A percentile compares a stretch with the other conserved stretches of the same genome.
Conservation (phyloP, 2,329 filamentous ascomycete genomes). For the Bipolaris oryzae region DNA sequence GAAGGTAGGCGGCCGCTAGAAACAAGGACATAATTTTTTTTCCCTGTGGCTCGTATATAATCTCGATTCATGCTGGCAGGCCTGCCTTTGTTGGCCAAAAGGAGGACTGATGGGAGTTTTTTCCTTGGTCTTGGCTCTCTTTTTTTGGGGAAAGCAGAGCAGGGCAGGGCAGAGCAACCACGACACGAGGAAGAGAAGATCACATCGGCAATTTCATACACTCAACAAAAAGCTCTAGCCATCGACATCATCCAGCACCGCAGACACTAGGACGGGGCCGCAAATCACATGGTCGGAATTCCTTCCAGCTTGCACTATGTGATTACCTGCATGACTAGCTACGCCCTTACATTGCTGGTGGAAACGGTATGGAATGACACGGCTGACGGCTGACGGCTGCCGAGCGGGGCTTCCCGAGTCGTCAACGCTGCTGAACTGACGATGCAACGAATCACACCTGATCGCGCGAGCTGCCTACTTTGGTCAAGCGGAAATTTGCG, state of each 20-base stretch:
- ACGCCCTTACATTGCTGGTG: conserved; percentile 18
- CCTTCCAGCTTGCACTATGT: conserved; percentile 19
- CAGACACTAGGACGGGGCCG: not conserved
- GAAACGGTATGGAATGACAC: conserved; percentile 12
- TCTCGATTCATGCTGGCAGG: not conserved
- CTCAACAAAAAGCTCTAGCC: conserved; percentile 8
- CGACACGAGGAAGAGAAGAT: not conserved
- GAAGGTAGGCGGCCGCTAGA: conserved; percentile 10
- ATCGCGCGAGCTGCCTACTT: conserved; percentile 11
- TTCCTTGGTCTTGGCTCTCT: not conserved
- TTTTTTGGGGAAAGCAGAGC: not conserved
- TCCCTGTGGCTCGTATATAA: not conserved
- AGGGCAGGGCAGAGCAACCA: not conserved
- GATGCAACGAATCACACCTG: conserved; percentile 16
- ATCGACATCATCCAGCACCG: conserved; percentile 7
- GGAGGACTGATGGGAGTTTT: not conserved
- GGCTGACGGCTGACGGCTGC: conserved; percentile 26
- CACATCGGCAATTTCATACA: not conserved
- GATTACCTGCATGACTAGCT: conserved; percentile 30
- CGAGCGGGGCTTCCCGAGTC: conserved; percentile 32
- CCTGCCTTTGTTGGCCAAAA: not conserved
- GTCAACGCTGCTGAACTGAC: conserved; percentile 13
- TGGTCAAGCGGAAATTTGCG: conserved; percentile 6
- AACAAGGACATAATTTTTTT: not conserved
- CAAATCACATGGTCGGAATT: conserved; percentile 17